Base-by-base conservation (phyloP, 2,329 filamentous ascomycete genomes). In the Magnaporthiopsis incrustans region DNA sequence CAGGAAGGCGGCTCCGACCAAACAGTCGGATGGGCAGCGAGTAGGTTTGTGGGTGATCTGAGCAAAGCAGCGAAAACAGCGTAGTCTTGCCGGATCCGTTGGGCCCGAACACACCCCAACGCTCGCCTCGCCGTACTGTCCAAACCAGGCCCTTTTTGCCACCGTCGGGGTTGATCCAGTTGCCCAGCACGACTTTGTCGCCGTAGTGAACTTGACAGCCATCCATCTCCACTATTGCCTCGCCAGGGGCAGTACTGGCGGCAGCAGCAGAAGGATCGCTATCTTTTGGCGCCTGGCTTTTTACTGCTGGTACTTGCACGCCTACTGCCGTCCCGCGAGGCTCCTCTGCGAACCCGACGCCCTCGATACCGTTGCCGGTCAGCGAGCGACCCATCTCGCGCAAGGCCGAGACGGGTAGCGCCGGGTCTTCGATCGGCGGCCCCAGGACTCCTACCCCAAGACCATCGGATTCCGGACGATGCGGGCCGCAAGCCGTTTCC, bases 51-150 rank as follows among this genome's bases (percentile, higher is more conserved):
- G 95, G 95, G 70, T 99, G 95, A 71, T 99, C 95, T 1, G 94
- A 98, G 66, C 91, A 96, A 65, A 99, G 90, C 7, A 99, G 82
- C 6, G 92, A 95, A 33, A 98, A 84, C 56, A 99, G 83, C 0
- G 95, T 99, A 0, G 95, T 99, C 79, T 99, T 99, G 25, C 95
- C 95, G 0, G 92, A 97, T 15, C 90, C 95, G 70, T 99, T 98
- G 38, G 93, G 89, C 0, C 95, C 95, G 71, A 99, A 95, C 25
- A 98, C 85, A 3, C 91, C 94, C 90, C 92, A 97, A 67, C 93
- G 86, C 73, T 97, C 87, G 30, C 94, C 93, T 62, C 89, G 85
- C 56, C 87, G 85, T 30, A 98, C 88, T 0, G 84, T 90, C 92
- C 95, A 97, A 72, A 89, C 83, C 7, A 98, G 79, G 0, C 94